Base-by-base conservation (phyloP, 495 filamentous ascomycete species). In the Aspergillus bridgeri region DNA sequence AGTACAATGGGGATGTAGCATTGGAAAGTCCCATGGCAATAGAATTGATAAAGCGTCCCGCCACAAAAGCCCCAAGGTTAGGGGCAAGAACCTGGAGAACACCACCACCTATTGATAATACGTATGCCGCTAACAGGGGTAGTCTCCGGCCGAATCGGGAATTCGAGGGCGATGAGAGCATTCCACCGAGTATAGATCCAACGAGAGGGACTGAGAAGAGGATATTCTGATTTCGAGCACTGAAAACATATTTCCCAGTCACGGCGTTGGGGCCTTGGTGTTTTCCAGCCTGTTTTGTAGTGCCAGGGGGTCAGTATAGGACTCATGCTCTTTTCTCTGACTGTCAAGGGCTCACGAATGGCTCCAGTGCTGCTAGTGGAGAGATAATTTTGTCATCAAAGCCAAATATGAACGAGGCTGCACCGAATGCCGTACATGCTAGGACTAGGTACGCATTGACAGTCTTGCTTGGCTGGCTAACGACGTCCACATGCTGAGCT, bases 371-470 rank as follows among this genome's bases (percentile, higher is more conserved):
- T 19, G 69, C 68, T 38, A 75, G 61, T 1, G 71, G 71, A 3
- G 73, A 75, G n/a, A 75, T 75, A 33, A 74, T 59, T 46, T 75
- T 75, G 62, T 75, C 73, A 24, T 75, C 69, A 48, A 69, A 75
- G 1, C 71, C 73, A 52, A 74, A 74, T 13, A 75, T 55, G 27
- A 75, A 73, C 15, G 71, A 75, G 0, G 72, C 71, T 15, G 71
- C 68, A 6, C 67, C 68, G 53, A 74, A 71, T 3, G 67, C 65
- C 20, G 61, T 59, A 61, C 72, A 75, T 8, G 65, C 64, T 8
- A 72, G 60, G 15, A 74, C 53, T 38, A 75, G 57, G 5, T 64
- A 60, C 3, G 54, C 29, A 57, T 75, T 75, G 53, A 70, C 54
- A 5, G 67, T 57, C 5, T 58, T 44, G 19, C 59, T 33, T 61